Evolutionary conservation across 2,329 filamentous ascomycete species (phyloP).

Genomic region (Waltergamsia citrina): DNA sequence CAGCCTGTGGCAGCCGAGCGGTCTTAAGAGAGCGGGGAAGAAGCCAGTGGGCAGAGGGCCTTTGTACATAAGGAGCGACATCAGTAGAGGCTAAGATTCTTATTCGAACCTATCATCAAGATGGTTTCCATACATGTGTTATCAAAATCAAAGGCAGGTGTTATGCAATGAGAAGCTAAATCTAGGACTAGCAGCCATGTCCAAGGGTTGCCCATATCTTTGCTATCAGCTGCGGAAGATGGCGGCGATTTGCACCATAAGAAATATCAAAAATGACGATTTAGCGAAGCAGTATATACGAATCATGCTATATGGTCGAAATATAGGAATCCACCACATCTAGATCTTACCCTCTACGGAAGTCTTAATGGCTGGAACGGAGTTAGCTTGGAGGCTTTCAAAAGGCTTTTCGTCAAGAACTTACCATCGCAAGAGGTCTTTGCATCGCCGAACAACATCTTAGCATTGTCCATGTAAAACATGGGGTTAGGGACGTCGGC

Average conservation of each 20-base stretch:
- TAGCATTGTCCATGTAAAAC: slow-evolving; percentile 84
- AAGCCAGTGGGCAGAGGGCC: background rate
- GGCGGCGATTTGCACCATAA: background rate
- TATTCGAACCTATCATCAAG: too few relatives aligned
- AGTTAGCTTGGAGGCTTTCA: slow-evolving; percentile 11
- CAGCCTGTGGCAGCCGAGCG: slow-evolving; percentile 31
- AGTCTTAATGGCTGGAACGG: slow-evolving; percentile 26
- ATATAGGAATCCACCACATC: slow-evolving; percentile 2
- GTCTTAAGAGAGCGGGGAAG: slow-evolving; percentile 11
- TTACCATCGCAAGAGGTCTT: slow-evolving; percentile 72
- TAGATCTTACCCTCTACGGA: slow-evolving; percentile 24
- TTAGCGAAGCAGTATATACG: slow-evolving; percentile 5
- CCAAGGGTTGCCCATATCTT: too few relatives aligned
- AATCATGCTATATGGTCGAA: background rate
- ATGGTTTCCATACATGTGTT: too few relatives aligned
- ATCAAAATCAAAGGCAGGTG: background rate
- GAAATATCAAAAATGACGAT: background rate
- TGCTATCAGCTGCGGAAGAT: too few relatives aligned
- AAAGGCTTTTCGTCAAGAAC: slow-evolving; percentile 15
- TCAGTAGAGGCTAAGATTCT: slow-evolving; percentile 5
- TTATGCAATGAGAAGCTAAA: background rate
- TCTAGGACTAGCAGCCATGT: background rate
- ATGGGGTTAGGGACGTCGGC: slow-evolving; percentile 88
- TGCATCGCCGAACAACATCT: slow-evolving; percentile 89
- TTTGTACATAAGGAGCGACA: slow-evolving; percentile 8